Base-by-base conservation (phyloP, 2,329 filamentous ascomycete genomes). In the Allantophomopsis lycopodina region DNA sequence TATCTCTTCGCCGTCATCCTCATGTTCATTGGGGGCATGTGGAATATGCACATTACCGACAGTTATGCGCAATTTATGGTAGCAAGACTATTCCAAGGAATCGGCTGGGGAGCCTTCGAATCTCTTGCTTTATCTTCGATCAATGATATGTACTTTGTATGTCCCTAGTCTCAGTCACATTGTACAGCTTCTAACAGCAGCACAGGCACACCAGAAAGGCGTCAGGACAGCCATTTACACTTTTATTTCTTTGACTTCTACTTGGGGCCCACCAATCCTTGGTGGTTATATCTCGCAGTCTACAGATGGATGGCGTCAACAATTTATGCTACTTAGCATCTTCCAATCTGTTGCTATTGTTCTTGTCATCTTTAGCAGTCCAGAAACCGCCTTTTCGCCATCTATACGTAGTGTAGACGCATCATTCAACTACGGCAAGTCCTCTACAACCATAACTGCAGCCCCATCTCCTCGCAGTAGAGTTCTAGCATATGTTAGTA, bases 71-170 rank as follows among this genome's bases (percentile, higher is more conserved):
- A 66, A 40, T 67, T 65, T 48, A 65, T 75, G 62, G 62, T 61
- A 0, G 66, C 70, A 2, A 62, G 73, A 8, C 49, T 72, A 14
- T 60, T 76, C 28, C 70, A 76, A 48, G 71, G 71, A 1, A 40
- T 76, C 0, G 72, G 67, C n/a, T 74, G 73, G 68, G 72, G 72
- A 5, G 64, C 66, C 10, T 72, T 76, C 43, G 73, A 77, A 46
- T 65, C 63, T 5, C 53, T 76, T 32, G 58, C 73, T 21, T 54
- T 68, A 23, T 63, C 61, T 2, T 69, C 66, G 2, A 68, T 77
- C 37, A 63, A 71, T 36, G 73, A 77, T 46, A 68, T 68, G 2
- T 76, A 65, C 50, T 76, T 71, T 49, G 71, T 74, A 52, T 54
- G 67, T 54, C 8, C 13, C 32, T 2, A 17, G 3, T 10, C 32